Percentiles rank a stretch among this genome's conserved stretches.
Conservation (phyloP, 2,329 filamentous ascomycete species). For the Mycosphaerella sp. region DNA sequence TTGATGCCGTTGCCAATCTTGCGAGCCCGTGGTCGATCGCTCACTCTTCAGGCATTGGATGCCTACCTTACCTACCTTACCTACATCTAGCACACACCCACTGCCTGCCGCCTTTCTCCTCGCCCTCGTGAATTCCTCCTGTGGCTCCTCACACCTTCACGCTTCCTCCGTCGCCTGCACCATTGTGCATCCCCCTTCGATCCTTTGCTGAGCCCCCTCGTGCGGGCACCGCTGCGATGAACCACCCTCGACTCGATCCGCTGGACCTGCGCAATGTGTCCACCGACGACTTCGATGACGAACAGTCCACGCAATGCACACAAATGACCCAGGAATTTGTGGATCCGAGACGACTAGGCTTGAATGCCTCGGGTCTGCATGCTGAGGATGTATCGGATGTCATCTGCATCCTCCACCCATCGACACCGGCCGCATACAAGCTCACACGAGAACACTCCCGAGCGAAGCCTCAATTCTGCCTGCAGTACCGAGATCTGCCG, state of each 20-base stretch:
- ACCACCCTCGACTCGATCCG: background rate
- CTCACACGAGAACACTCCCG: conserved; percentile 57
- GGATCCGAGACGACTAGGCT: conserved; percentile 71
- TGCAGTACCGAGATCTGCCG: conserved; percentile 41
- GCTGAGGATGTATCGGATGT: conserved; percentile 82
- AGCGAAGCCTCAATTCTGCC: conserved; percentile 52
- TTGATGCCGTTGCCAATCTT: too few species aligned
- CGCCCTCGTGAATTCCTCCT: background rate
- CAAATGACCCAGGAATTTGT: conserved; percentile 57
- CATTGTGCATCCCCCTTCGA: background rate
- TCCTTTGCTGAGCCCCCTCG: background rate
- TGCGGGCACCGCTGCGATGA: background rate
- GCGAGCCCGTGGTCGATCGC: too few species aligned
- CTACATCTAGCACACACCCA: too few species aligned
- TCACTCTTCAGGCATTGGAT: too few species aligned
- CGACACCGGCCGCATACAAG: conserved; percentile 62
- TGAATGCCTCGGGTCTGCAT: conserved; percentile 74
- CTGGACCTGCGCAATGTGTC: background rate
- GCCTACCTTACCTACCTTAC: too few species aligned
- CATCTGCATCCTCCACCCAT: conserved; percentile 78
- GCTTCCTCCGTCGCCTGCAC: background rate
- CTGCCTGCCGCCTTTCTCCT: background rate
- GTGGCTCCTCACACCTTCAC: background rate
- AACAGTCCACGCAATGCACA: conserved; percentile 50
- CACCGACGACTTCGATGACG: conserved; percentile 24